Base-by-base conservation (phyloP, 208 protist species). In the Tritrichomonas foetus region DNA sequence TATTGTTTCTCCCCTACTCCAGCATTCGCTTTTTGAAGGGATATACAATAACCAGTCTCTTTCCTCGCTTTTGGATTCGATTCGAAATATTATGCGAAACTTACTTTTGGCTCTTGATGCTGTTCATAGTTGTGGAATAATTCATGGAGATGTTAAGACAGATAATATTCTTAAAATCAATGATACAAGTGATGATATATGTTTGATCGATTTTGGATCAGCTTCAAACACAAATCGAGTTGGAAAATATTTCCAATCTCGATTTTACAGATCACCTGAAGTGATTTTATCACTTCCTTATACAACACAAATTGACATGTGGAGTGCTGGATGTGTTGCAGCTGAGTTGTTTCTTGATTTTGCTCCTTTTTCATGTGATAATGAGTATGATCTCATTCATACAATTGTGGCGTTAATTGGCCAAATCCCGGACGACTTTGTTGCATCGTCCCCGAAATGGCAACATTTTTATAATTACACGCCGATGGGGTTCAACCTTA, bases 141-240 rank as follows among this genome's bases (percentile, higher is more conserved):
- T 96, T 49, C 95, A 96, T 75, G 94, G 94, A 49, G 95, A 96
- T 78, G n/a, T 96, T 2, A 96, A 96, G 66, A 8, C 74, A 50
- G 74, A 84, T 50, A 84, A 84, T 84, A 84, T 84, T 25, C 20
- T 84, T 22, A 22, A 22, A 25, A 50, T 20, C 20, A 20, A 84
- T 50, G 74, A 84, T 20, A 25, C 20, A 25, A 50, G 13, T 20
- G 20, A 8, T 25, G 41, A 84, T 44, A 50, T 96, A 49, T 92
- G 94, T 57, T 30, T 96, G n/a, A 95, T 96, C 57, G 95, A 96
- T 80, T 96, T 96, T 55, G 95, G 95, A 50, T 84, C 74, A 22
- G 74, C 74, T 39, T 99, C 98, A 94, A 97, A n/a, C n/a, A n/a
- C n/a, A n/a, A n/a, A n/a, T n/a, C n/a, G n/a, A n/a, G n/a, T n/a